A percentile compares a stretch with the other conserved stretches of the same genome.
phyloP scores from a whole-genome alignment of 2,329 filamentous ascomycete species.

The Penicillium verrucosum region DNA sequence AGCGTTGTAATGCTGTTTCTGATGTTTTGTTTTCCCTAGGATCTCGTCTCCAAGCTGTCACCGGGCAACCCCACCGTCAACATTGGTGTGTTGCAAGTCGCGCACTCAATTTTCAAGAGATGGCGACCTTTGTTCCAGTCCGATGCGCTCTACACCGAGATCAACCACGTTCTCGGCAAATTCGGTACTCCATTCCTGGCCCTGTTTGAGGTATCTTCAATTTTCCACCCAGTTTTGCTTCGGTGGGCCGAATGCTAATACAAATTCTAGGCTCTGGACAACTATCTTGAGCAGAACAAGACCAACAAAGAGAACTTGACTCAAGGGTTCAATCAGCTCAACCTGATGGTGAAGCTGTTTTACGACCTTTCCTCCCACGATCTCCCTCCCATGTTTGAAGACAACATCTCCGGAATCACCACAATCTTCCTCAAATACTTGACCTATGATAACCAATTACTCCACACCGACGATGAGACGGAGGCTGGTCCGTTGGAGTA shows the following conservation, averaged over 20 bases:
- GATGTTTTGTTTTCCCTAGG: constrained; percentile 45
- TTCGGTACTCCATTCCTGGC: constrained; percentile 82
- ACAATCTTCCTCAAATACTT: constrained; percentile 88
- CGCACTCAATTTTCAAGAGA: constrained; percentile 94
- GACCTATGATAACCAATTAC: constrained; percentile 76
- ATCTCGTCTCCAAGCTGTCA: constrained; percentile 84
- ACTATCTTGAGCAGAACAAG: constrained; percentile 67
- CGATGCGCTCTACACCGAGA: constrained; percentile 88
- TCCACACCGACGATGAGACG: constrained; percentile 82
- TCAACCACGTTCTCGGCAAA: constrained; percentile 86
- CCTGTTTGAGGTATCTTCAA: constrained; percentile 64
- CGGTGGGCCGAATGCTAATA: constrained; percentile 12
- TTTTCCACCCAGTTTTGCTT: not conserved
- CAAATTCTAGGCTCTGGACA: constrained; percentile 44
- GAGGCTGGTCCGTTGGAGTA: constrained; percentile 82
- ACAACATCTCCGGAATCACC: constrained; percentile 74
- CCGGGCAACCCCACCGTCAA: constrained; percentile 79
- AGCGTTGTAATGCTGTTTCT: not conserved
- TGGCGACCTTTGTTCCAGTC: constrained; percentile 94
- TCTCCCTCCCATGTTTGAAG: constrained; percentile 89
- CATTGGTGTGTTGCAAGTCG: constrained; percentile 91
- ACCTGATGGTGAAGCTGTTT: constrained; percentile 85
- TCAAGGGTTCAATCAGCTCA: constrained; percentile 78
- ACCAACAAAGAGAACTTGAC: constrained; percentile 71
- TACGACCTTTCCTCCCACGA: constrained; percentile 98